Conservation (phyloP, 257 asterid genomes). For the Marsdenia floribunda region DNA sequence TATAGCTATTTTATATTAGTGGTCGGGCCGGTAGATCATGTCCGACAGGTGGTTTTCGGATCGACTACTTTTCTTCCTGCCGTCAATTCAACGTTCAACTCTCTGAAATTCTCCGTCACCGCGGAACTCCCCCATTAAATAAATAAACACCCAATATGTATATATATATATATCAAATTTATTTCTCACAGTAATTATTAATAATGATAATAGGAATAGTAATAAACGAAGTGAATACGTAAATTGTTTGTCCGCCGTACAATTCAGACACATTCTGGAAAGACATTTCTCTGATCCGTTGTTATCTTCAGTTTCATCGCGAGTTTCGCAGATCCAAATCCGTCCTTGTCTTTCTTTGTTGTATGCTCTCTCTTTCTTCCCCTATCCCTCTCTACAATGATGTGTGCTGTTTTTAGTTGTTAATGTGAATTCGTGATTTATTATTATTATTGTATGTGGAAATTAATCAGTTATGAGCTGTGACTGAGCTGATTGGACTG, state of each 20-base stretch:
- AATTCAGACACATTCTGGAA: background rate
- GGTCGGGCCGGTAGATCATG: no score
- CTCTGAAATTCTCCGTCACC: no score
- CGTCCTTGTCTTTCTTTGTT: background rate
- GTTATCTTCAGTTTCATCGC: constrained; percentile 1
- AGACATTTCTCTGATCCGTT: constrained; percentile 11
- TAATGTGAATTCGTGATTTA: background rate
- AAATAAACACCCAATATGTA: no score
- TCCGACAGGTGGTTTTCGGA: no score
- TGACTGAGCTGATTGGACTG: constrained; percentile 37
- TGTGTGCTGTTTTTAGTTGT: background rate
- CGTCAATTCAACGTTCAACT: no score
- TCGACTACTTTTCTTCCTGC: no score
- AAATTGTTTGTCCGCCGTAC: background rate
- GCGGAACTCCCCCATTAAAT: no score
- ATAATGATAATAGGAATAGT: no score
- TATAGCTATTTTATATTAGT: no score
- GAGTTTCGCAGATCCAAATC: constrained; percentile 26
- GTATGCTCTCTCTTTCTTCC: background rate
- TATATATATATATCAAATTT: no score
- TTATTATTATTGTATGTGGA: background rate
- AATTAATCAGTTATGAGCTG: constrained; percentile 18
- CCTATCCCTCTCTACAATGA: background rate
- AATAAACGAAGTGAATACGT: background rate
- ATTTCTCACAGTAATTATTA: no score